Evolutionary conservation across 2,329 filamentous ascomycete genomes (phyloP).

Genomic region (Apiospora saccharicola): DNA sequence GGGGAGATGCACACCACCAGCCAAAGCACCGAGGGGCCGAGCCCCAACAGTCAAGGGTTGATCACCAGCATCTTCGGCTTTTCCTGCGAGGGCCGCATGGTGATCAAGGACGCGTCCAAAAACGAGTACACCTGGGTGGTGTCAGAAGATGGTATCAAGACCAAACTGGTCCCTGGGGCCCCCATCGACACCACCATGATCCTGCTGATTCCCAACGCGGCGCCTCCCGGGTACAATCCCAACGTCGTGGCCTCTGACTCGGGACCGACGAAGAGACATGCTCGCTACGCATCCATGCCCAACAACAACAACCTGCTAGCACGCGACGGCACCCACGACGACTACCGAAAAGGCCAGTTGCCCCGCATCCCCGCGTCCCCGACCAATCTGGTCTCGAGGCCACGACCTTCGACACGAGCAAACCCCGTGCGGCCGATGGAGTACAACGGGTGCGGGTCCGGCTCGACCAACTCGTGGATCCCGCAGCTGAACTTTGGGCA

Average conservation of each 20-base stretch:
- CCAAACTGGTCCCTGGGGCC: background rate
- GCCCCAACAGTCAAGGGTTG: background rate
- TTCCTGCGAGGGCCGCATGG: slow-evolving; percentile 20
- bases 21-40: background rate
- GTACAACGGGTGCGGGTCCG: slow-evolving; percentile 23
- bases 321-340: no score
- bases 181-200: background rate
- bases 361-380: background rate
- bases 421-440: background rate
- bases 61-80: slow-evolving; percentile 24
- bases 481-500: slow-evolving; percentile 22
- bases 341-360: background rate
- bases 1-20: slow-evolving; percentile 15
- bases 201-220: background rate
- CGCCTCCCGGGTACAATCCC: background rate
- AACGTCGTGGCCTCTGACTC: no score
- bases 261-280: background rate
- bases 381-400: background rate
- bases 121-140: slow-evolving; percentile 17
- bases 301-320: background rate
- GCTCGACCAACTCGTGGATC: slow-evolving; percentile 20
- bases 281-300: background rate
- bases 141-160: background rate
- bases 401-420: background rate
- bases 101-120: background rate